Evolutionary conservation across 2,329 filamentous ascomycete genomes (phyloP), one percentile per base, ranked within the genome.

Genomic region (Fusarium buharicum): DNA sequence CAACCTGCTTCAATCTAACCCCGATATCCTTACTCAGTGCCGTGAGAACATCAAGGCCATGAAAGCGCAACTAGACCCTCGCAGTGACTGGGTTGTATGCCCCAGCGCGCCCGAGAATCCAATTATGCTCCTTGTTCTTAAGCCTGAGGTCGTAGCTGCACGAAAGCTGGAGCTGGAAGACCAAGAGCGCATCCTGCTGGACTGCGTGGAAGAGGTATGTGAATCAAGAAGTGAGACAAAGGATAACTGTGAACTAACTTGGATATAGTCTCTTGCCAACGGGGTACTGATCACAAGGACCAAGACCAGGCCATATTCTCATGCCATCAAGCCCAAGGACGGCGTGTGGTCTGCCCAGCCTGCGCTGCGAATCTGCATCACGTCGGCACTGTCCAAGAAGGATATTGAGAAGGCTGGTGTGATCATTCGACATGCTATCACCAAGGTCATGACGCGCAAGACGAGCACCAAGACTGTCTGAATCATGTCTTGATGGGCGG

Each of bases 381-480:
- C 93, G 0, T 91, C 86, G 6, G 95, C 91, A 2, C 80, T 99
- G 61, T 90, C 91, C 20, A 96, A 91, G 81, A 97, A 96, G 80
- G 95, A 99, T 76, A 90, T 93, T 50, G 96, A 99, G 79, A 97
- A 96, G 81, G 92, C 95, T 1, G 95, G 93, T 13, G 87, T 89
- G 8, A 88, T 86, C 10, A 93, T 99, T 67, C 84, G 94, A 58
- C 93, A 97, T 78, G 94, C 95, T 13, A 91, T 98, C 66, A 96
- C 93, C 47, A 97, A 97, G 79, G 87, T 98, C 59, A 87, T 99
- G 83, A 86, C 84, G 17, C 81, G 85, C 60, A 88, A 87, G 74
- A 76, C 81, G 24, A 86, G 80, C 71, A 74, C 57, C 64, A 78
- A 76, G 64, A 52, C 69, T 22, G 43, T 14, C 27, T 69, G 52